Conservation (phyloP, 176 grass and related monocot genomes). For the Aegilops sharonensis region DNA sequence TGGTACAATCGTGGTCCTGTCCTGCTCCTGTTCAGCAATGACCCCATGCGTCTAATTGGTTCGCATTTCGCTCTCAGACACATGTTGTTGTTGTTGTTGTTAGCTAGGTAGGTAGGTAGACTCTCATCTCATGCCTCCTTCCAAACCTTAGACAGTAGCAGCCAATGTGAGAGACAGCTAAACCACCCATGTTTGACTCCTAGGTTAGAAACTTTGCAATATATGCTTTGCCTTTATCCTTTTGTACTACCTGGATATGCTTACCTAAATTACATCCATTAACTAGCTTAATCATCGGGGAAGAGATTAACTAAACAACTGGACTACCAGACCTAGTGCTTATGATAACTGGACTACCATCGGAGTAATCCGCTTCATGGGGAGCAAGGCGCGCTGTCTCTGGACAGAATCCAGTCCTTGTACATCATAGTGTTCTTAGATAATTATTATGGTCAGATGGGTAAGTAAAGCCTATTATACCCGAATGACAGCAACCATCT, state of each 20-base stretch:
- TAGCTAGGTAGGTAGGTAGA: conserved; percentile 4
- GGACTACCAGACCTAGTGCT: neutral
- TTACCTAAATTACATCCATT: conserved; percentile 6
- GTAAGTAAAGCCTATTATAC: conserved; percentile 10
- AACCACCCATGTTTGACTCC: conserved; percentile 32
- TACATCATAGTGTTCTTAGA: conserved; percentile 17
- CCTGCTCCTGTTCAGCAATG: conserved; percentile 18
- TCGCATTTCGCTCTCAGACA: conserved; percentile 42
- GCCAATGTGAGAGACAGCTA: conserved; percentile 25
- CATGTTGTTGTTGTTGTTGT: conserved; percentile 1
- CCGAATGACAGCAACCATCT: conserved; percentile 18
- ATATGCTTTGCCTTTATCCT: neutral
- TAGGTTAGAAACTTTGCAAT: conserved; percentile 32
- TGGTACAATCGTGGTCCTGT: neutral
- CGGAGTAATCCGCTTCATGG: neutral
- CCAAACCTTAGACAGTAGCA: conserved; percentile 33
- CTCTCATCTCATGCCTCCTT: conserved; percentile 1
- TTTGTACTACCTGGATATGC: conserved; percentile 5
- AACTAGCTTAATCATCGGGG: conserved; percentile 5
- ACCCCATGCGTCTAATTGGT: conserved; percentile 32
- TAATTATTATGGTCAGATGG: neutral
- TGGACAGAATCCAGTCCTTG: conserved; percentile 32
- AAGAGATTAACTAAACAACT: neutral
- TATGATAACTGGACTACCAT: neutral
- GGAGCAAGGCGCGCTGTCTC: conserved; percentile 14